Evolutionary conservation across 352 stramenopile genomes (phyloP), one percentile per base, ranked within the genome.

Genomic region (Phytophthora chlamydospora): DNA sequence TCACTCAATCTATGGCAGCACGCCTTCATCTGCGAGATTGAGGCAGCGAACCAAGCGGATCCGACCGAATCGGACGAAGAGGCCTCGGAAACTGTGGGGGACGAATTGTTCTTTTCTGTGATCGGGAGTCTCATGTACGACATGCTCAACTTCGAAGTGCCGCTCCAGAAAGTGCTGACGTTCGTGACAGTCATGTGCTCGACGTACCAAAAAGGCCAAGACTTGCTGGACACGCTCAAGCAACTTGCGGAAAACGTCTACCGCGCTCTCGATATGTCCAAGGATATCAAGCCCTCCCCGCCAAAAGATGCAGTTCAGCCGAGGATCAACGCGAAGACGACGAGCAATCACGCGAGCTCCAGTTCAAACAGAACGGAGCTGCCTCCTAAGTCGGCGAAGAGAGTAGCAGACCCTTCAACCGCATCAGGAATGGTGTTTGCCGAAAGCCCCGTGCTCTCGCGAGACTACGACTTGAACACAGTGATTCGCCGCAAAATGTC

Each of bases 1-100:
- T 93, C 80, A 9, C 69, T 95, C 19, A 80, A 95, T 58, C 87
- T 95, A 66, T 95, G 85, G 85, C 85, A 95, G 39, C 85, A 95
- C 54, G 85, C 83, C 3, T 93, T 90, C 55, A 93, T 67, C 40
- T 83, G 84, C 31, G 85, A 94, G 45, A 83, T 93, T 44, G 83
- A 93, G 51, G 63, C 66, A 3, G 78, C 71, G 0, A 61, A 84
- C 21, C 67, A 83, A 16, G 60, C 67, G 6, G 71, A 89, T 32
- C 70, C 76, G 12, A 65, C 49, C 11, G 66, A 62, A 51, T 67
- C 43, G 3, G 77, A 83, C 29, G 75, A 78, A 53, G 56, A 67
- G 41, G 57, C 49, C 33, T 27, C 59, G 4, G 62, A 66, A 19
- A 53, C 65, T 21, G 77, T 93, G 11, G 68, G 71, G 1, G 85